phyloP scores from a whole-genome alignment of 2,329 filamentous ascomycete species.

The Colletotrichum musicola region DNA sequence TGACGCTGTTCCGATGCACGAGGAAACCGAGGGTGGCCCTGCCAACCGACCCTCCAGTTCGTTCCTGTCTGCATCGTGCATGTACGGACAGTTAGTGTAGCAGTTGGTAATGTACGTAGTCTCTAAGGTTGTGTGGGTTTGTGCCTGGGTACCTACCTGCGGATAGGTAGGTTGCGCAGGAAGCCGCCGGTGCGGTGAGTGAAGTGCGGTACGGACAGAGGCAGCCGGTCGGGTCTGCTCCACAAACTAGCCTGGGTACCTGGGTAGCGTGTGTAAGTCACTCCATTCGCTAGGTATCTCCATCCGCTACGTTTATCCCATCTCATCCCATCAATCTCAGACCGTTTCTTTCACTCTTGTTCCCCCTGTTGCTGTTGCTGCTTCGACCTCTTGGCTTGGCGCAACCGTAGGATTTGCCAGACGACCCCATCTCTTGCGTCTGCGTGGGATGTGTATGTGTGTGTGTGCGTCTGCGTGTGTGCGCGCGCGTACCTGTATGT shows the following conservation, averaged over 20 bases:
- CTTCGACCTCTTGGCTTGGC: slow-evolving; percentile 32
- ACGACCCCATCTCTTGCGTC: slow-evolving; percentile 7
- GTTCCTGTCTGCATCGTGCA: slow-evolving; percentile 17
- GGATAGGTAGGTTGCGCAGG: background rate
- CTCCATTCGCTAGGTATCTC: background rate
- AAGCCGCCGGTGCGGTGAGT: background rate
- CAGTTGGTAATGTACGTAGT: too few relatives aligned
- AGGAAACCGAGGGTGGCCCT: slow-evolving; percentile 10
- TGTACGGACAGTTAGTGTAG: too few relatives aligned
- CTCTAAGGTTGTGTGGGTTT: slow-evolving; percentile 32
- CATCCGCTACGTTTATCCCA: slow-evolving; percentile 28
- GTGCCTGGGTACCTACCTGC: background rate
- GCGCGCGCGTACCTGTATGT: slow-evolving; percentile 19
- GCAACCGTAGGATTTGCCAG: slow-evolving; percentile 28
- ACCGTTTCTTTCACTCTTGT: slow-evolving; percentile 5
- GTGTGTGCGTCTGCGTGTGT: slow-evolving; percentile 1
- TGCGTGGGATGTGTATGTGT: background rate
- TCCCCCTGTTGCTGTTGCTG: slow-evolving; percentile 15
- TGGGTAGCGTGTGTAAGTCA: background rate
- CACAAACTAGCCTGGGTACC: background rate
- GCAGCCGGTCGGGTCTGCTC: background rate
- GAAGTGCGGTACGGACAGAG: too few relatives aligned
- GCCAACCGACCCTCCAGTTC: slow-evolving; percentile 31
- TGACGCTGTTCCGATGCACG: slow-evolving; percentile 30
- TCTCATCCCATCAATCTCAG: slow-evolving; percentile 26